Base-by-base conservation (phyloP, 495 filamentous ascomycete genomes). In the Rhypophila decipiens region DNA sequence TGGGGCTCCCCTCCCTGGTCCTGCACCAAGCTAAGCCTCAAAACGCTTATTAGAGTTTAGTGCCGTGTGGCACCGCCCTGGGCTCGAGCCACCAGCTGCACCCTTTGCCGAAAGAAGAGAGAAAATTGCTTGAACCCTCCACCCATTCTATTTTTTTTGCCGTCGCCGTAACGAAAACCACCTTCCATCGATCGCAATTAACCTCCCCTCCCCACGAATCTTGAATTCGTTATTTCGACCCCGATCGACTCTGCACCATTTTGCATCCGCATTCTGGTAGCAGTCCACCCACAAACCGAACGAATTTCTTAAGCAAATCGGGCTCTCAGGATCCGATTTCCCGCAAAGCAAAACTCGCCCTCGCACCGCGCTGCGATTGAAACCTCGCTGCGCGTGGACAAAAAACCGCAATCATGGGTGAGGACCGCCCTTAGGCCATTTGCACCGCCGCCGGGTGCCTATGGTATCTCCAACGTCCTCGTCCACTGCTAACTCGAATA, bases 401-500 rank as follows among this genome's bases (percentile, higher is more conserved):
- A 63, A 69, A 65, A 59, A 68, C 78, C 84, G 81, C 84, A 89
- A 90, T 83, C 83, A 94, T 94, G 88, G 84, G 88, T 93, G 73
- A 68, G 85, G 74, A 56, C 51, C 51, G 47, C 62, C 59, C 44
- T 37, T 53, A 44, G 53, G 20, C 33, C 39, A 17, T 12, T 9
- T 22, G 8, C 42, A 9, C 24, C 39, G 47, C 51, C 46, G 20
- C 29, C 43, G 41, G 20, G 42, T 39, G 38, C 36, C 40, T 44
- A 20, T 39, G 31, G 22, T 24, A 38, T 29, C 23, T 50, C 42
- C 44, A 39, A 47, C 24, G 21, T 31, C 24, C 20, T 24, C 33
- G 31, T 33, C 24, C 10, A 41, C 20, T 24, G 56, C 69, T 78
- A 49, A 79, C 60, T n/a, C 37, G 18, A 44, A 46, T 38, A 15